Conservation (phyloP, 805 yeast species). For the Komagataella phaffii region DNA sequence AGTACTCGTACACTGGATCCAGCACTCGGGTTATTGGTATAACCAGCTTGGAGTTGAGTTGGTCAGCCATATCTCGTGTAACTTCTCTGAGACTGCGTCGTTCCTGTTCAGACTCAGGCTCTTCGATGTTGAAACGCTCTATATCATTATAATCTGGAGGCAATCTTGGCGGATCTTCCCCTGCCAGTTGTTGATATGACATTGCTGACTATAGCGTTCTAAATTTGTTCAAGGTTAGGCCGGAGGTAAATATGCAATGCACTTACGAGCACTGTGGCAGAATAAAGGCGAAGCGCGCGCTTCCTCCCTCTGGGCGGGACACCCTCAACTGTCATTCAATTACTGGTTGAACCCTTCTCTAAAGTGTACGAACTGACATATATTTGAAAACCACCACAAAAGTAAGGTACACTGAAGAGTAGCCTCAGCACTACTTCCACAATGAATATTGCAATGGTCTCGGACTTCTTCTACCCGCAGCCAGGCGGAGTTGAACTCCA, state of each 20-base stretch:
- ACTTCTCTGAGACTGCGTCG: slow-evolving; percentile 24
- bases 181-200: not conserved
- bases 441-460: slow-evolving; percentile 45
- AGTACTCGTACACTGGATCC: slow-evolving; percentile 40
- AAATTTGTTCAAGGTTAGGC: not conserved
- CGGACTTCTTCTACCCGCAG: slow-evolving; percentile 96
- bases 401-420: not conserved
- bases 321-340: not conserved
- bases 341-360: not conserved
- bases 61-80: slow-evolving; percentile 20
- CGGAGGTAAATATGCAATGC: not conserved
- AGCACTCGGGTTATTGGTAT: slow-evolving; percentile 29
- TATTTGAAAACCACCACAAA: not conserved
- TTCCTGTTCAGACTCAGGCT: slow-evolving; percentile 3
- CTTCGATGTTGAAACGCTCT: slow-evolving; percentile 1
- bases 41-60: slow-evolving; percentile 22
- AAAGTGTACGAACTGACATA: not conserved
- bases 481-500: slow-evolving; percentile 98
- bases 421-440: not conserved
- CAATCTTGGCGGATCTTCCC: slow-evolving; percentile 4
- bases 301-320: not conserved
- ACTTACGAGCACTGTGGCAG: not conserved
- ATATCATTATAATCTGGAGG: not conserved
- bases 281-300: not conserved
- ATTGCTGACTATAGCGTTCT: slow-evolving; percentile 3